Evolutionary conservation across 106 monocot genomes (phyloP), one percentile per base, ranked within the genome.

Genomic region (Iris macrosiphon): DNA sequence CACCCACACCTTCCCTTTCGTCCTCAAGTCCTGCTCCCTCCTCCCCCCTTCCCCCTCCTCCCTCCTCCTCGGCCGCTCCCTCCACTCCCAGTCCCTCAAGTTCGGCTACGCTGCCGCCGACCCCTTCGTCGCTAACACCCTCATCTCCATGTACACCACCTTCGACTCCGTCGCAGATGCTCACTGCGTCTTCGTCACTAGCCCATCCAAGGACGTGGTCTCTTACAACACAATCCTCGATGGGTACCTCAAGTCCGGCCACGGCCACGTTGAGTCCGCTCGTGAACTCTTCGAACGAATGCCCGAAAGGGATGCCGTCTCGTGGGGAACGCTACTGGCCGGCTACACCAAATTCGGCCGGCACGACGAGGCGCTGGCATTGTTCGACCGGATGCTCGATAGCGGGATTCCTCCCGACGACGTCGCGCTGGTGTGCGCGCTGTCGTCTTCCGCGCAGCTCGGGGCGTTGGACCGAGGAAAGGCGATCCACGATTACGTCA

Each of bases 1-100:
- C 65, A 28, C 31, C 52, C 80, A 73, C 68, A 66, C 85, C 24
- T 72, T 80, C 70, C 80, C 79, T n/a, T 76, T 76, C 62, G 58
- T 59, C 52, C 46, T 80, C 57, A 54, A 52, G 5, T 65, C 78
- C 32, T 45, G 25, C 67, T n/a, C 69, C 52, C 52, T 20, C 39
- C 43, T 74, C 38, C 23, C 21, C 7, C 24, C 40, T 15, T 34
- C 22, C 54, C 15, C 19, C 40, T 19, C 18, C 12, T 23, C 35
- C 42, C 34, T 40, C 59, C 11, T 15, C 35, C 48, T 63, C 44
- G 65, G 42, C 62, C 51, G 33, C 12, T 26, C 66, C 38, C 59
- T 74, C 48, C 80, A 80, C 49, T 49, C 63, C 24, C 77, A 62
- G 9, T 18, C 52, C 54, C 37, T 80, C 24, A 48, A 24, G 16